phyloP scores from a whole-genome alignment of 805 yeast genomes.

The Saccharomyces jurei region DNA sequence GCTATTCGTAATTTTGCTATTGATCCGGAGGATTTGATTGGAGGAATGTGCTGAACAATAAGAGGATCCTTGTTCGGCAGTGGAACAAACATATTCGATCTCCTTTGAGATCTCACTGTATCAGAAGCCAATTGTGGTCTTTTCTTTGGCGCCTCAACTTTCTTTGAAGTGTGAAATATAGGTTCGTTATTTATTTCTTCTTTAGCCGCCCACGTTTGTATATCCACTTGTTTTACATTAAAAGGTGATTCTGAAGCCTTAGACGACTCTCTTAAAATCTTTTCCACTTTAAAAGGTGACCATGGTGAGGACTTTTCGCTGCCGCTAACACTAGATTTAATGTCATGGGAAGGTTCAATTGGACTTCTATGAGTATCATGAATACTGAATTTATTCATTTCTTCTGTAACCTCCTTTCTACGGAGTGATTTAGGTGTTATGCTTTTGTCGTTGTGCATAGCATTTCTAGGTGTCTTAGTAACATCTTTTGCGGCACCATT shows the following conservation, averaged over 20 bases:
- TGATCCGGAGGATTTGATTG: conserved; percentile 4
- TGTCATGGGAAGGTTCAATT: not conserved
- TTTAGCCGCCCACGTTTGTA: not conserved
- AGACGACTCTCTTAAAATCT: conserved; percentile 3
- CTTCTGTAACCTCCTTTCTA: not conserved
- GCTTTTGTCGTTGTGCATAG: not conserved
- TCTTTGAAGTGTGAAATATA: conserved; percentile 1
- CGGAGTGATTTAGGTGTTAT: not conserved
- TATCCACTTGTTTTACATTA: not conserved
- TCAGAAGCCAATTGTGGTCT: not conserved
- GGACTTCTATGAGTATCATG: not conserved
- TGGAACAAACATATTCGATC: conserved; percentile 30
- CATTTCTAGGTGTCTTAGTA: not conserved
- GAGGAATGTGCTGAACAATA: conserved; percentile 10
- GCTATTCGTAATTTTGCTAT: not conserved
- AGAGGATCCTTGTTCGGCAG: conserved; percentile 30
- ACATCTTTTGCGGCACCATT: not conserved
- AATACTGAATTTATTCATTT: conserved; percentile 1
- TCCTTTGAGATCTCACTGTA: conserved; percentile 16
- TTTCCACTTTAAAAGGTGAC: conserved; percentile 25
- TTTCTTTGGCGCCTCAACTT: not conserved
- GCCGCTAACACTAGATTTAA: not conserved
- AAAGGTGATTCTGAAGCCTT: not conserved
- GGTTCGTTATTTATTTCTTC: not conserved
- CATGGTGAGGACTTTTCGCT: conserved; percentile 15